Conservation (phyloP, 1,284 basidiomycete species). For the Pyrrhoderma lamaoense region DNA sequence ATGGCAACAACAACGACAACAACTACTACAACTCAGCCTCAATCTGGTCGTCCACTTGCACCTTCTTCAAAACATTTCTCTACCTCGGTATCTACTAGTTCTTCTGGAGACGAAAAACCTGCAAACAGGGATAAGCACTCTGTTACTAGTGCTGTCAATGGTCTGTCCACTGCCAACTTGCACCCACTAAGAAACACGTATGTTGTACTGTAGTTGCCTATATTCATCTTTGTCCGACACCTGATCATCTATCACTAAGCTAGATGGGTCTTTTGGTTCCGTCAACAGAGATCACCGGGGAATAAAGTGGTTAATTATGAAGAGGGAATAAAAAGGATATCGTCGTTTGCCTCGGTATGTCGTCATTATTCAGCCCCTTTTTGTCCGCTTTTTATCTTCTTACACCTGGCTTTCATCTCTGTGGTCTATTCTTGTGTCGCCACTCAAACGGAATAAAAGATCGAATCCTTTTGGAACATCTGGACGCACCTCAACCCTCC, state of each 20-base stretch:
- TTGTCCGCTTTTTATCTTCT: not conserved
- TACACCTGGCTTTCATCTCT: not conserved
- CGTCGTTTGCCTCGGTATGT: constrained; percentile 68
- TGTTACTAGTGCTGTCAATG: constrained; percentile 31
- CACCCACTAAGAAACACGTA: constrained; percentile 81
- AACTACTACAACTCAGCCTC: constrained; percentile 32
- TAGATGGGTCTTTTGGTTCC: constrained; percentile 84
- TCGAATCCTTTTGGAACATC: constrained; percentile 80
- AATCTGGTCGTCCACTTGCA: constrained; percentile 32
- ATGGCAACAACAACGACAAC: constrained; percentile 17
- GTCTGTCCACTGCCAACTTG: constrained; percentile 28
- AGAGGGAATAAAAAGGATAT: constrained; percentile 80
- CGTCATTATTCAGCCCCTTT: too few relatives aligned
- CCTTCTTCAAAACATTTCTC: constrained; percentile 69
- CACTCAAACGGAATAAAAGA: too few relatives aligned
- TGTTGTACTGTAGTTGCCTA: constrained; percentile 47
- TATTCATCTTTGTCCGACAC: constrained; percentile 19
- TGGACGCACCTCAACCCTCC: constrained; percentile 76
- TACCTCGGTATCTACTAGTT: constrained; percentile 43
- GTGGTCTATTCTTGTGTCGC: constrained; percentile 1
- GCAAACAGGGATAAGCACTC: constrained; percentile 37
- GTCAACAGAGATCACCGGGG: constrained; percentile 73
- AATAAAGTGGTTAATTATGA: constrained; percentile 78
- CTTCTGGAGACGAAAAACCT: constrained; percentile 36
- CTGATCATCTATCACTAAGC: constrained; percentile 7